A percentile compares a stretch with the other conserved stretches of the same genome.
Evolutionary conservation across 139 green algal species (phyloP).

Genomic region (Desmodesmus armatus): DNA sequence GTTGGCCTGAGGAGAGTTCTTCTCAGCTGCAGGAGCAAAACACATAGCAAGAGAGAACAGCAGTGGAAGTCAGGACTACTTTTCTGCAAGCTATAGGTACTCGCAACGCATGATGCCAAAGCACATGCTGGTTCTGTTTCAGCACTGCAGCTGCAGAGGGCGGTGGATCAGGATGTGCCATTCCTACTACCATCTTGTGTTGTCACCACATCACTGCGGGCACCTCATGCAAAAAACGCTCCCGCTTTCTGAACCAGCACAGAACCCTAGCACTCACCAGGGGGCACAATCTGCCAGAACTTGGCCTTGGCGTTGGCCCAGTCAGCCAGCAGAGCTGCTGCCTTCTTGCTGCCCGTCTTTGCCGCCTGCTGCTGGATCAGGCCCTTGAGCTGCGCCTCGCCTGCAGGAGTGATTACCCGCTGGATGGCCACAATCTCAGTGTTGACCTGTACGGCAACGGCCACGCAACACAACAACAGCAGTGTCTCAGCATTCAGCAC

Average conservation of each 20-base stretch:
- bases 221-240: slow-evolving; percentile 57
- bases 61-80: neutral
- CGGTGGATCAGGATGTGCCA: neutral
- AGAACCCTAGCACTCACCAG: too few relatives aligned
- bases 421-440: slow-evolving; percentile 96
- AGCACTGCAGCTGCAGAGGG: neutral
- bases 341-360: slow-evolving; percentile 84
- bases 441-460: slow-evolving; percentile 91
- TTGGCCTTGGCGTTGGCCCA: slow-evolving; percentile 81
- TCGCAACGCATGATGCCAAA: too few relatives aligned
- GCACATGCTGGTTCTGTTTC: too few relatives aligned
- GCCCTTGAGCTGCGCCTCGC: slow-evolving; percentile 87
- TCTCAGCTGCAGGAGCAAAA: slow-evolving; percentile 66
- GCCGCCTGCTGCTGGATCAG: slow-evolving; percentile 89
- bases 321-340: slow-evolving; percentile 79
- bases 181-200: neutral
- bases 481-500: neutral
- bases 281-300: slow-evolving; percentile 99
- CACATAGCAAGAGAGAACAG: neutral
- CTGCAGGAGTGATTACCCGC: slow-evolving; percentile 86
- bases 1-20: slow-evolving; percentile 77
- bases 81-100: too few relatives aligned
- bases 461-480: neutral
- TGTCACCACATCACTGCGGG: neutral
- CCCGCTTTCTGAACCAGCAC: too few relatives aligned